phyloP scores from a whole-genome alignment of 208 protist species.

The Naegleria lovaniensis region DNA sequence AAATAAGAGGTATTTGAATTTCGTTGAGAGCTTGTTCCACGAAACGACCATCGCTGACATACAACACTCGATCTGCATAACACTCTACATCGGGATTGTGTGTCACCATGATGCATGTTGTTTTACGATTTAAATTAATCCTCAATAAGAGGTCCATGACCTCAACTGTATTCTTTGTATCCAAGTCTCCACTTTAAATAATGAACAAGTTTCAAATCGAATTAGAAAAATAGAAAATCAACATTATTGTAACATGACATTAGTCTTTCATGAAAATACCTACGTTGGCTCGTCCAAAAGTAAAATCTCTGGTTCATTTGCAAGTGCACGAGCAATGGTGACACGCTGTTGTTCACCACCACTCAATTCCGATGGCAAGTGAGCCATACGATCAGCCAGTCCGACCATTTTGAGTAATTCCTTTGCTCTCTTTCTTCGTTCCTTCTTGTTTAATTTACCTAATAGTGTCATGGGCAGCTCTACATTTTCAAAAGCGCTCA shows the following conservation, averaged over 20 bases:
- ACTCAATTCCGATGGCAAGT: conserved; percentile 89
- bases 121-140: conserved; percentile 78
- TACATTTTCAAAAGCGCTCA: conserved; percentile 92
- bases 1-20: conserved; percentile 25
- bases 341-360: conserved; percentile 95
- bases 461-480: conserved; percentile 91
- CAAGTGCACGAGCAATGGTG: conserved; percentile 52
- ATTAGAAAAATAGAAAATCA: neutral
- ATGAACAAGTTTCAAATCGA: neutral
- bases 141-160: conserved; percentile 93
- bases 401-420: conserved; percentile 82
- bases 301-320: conserved; percentile 57
- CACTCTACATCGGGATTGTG: conserved; percentile 95
- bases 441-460: conserved; percentile 64
- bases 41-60: conserved; percentile 77
- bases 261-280: neutral
- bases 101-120: conserved; percentile 92
- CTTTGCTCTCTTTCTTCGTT: conserved; percentile 69
- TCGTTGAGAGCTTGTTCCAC: neutral
- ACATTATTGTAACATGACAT: neutral
- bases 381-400: conserved; percentile 82
- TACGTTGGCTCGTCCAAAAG: conserved; percentile 92
- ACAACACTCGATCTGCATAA: conserved; percentile 91
- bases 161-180: conserved; percentile 88
- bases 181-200: conserved; percentile 59